phyloP scores from a whole-genome alignment of 306 rosid genomes.

The Acacia acuminata region DNA sequence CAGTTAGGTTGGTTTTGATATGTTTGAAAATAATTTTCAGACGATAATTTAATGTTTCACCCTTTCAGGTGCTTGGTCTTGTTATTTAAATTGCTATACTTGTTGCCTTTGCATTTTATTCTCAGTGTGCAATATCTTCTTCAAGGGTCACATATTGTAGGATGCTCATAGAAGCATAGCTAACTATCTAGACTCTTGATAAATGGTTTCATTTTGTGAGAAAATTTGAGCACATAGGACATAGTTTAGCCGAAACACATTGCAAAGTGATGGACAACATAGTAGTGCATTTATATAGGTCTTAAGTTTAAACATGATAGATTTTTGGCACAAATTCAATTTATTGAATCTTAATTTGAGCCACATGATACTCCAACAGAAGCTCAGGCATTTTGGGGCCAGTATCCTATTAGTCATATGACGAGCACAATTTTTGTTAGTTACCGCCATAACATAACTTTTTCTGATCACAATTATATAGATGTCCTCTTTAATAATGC shows the following conservation, averaged over 20 bases:
- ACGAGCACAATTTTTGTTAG: conserved; percentile 11
- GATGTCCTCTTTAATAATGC: conserved; percentile 16
- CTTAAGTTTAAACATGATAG: background rate
- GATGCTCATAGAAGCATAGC: background rate
- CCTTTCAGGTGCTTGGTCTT: conserved; percentile 5
- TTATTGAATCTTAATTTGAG: background rate
- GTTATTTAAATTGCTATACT: background rate
- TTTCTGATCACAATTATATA: conserved; percentile 24
- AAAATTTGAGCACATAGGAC: background rate
- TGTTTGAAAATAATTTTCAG: conserved; percentile 25
- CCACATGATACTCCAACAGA: background rate
- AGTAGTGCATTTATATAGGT: background rate
- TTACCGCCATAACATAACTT: conserved; percentile 16
- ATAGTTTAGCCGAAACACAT: background rate
- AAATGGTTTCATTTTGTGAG: background rate
- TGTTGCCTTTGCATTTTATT: background rate
- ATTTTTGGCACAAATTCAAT: background rate
- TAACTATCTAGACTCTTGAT: background rate
- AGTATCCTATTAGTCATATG: conserved; percentile 1
- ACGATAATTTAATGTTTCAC: background rate
- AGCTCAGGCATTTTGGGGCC: conserved; percentile 10
- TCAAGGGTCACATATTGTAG: background rate
- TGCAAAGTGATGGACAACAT: background rate
- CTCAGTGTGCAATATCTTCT: background rate
- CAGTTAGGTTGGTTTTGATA: conserved; percentile 76